Evolutionary conservation across 2,329 filamentous ascomycete genomes (phyloP).

Genomic region (Botryotinia globosa): DNA sequence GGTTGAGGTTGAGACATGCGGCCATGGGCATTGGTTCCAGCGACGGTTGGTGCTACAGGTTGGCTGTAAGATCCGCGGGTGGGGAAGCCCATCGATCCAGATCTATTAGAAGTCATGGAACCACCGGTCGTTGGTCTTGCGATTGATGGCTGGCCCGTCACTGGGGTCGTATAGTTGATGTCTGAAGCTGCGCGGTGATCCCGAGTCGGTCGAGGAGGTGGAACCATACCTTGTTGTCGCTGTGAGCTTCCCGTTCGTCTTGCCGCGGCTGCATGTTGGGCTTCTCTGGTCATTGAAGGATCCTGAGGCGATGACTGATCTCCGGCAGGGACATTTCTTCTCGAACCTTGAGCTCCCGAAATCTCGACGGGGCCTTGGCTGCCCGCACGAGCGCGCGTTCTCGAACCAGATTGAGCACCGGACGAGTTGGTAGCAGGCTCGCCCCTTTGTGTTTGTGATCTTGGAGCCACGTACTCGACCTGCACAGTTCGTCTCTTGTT

Average conservation of each 20-base stretch:
- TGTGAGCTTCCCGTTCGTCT: slow-evolving; percentile 35
- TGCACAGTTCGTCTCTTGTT: slow-evolving; percentile 93
- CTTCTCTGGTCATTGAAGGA: slow-evolving; percentile 49
- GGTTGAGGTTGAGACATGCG: slow-evolving; percentile 80
- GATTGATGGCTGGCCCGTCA: slow-evolving; percentile 40
- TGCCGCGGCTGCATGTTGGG: slow-evolving; percentile 48
- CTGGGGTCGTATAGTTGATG: slow-evolving; percentile 49
- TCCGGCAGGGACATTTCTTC: slow-evolving; percentile 41
- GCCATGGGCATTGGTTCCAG: slow-evolving; percentile 84
- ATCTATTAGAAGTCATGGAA: slow-evolving; percentile 65
- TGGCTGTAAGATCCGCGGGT: slow-evolving; percentile 82
- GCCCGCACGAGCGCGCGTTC: slow-evolving; percentile 54
- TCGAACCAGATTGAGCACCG: slow-evolving; percentile 39
- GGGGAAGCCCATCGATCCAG: slow-evolving; percentile 56
- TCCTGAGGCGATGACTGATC: slow-evolving; percentile 62
- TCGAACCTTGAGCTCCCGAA: slow-evolving; percentile 27
- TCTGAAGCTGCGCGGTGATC: slow-evolving; percentile 57
- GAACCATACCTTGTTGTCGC: slow-evolving; percentile 44
- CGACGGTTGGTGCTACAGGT: slow-evolving; percentile 81
- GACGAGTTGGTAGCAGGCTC: slow-evolving; percentile 32
- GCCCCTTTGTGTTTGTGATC: slow-evolving; percentile 76
- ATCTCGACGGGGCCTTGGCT: slow-evolving; percentile 52
- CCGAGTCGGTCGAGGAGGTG: slow-evolving; percentile 46
- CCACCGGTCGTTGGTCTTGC: slow-evolving; percentile 76
- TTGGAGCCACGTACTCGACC: slow-evolving; percentile 93